Evolutionary conservation across 305 asterid species (phyloP).

Genomic region (Ajuga reptans): DNA sequence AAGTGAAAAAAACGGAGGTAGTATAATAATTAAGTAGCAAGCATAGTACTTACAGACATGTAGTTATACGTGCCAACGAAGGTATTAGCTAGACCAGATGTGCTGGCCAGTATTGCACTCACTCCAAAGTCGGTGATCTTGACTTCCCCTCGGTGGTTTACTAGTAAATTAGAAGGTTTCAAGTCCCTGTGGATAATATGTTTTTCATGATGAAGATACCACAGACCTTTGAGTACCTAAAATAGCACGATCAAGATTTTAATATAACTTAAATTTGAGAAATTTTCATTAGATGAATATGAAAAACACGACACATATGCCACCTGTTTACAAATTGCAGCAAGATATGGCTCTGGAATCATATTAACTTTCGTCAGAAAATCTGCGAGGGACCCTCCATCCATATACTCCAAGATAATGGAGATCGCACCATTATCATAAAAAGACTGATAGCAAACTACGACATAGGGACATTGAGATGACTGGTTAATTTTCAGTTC

Average conservation of each 20-base stretch:
- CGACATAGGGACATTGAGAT: slow-evolving; percentile 82
- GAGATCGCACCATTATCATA: slow-evolving; percentile 95
- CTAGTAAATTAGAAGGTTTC: slow-evolving; percentile 86
- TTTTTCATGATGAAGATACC: slow-evolving; percentile 97
- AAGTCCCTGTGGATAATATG: slow-evolving; percentile 92
- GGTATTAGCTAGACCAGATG: slow-evolving; percentile 80
- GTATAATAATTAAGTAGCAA: not conserved
- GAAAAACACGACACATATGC: not conserved
- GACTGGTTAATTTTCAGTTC: slow-evolving; percentile 95
- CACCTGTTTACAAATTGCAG: slow-evolving; percentile 93
- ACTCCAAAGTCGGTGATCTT: slow-evolving; percentile 98
- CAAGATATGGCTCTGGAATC: slow-evolving; percentile 88
- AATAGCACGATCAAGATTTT: slow-evolving; percentile 5
- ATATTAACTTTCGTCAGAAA: slow-evolving; percentile 63
- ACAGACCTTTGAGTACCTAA: slow-evolving; percentile 92
- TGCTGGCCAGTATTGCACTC: slow-evolving; percentile 74
- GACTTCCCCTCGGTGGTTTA: slow-evolving; percentile 93
- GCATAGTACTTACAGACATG: slow-evolving; percentile 83
- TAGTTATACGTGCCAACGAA: slow-evolving; percentile 96
- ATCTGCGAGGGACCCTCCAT: slow-evolving; percentile 94
- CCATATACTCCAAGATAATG: slow-evolving; percentile 92
- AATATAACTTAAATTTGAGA: not conserved
- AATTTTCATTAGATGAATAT: not conserved
- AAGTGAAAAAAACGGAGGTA: not conserved
- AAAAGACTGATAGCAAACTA: slow-evolving; percentile 82